Conservation (phyloP, 352 stramenopile genomes). For the Pythium dissimile region DNA sequence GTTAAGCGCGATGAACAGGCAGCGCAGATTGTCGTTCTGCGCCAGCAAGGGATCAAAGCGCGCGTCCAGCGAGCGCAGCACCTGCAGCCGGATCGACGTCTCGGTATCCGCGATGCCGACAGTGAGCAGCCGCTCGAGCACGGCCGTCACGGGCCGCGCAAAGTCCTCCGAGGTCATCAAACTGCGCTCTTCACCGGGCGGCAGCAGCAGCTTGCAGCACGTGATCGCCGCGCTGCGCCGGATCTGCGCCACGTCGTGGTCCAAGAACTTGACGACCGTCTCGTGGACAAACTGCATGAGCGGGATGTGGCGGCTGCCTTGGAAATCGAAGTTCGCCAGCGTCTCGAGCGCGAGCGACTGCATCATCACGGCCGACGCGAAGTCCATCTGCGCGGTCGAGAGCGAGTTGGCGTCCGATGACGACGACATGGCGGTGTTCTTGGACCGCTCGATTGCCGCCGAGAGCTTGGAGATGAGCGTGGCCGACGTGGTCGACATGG, state of each 20-base stretch:
- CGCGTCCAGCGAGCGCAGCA: constrained; percentile 75
- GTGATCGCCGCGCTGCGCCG: constrained; percentile 86
- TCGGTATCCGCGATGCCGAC: constrained; percentile 87
- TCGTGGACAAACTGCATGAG: constrained; percentile 89
- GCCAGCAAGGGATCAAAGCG: constrained; percentile 79
- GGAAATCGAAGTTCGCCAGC: constrained; percentile 84
- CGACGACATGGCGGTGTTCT: constrained; percentile 32
- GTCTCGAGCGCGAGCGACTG: constrained; percentile 83
- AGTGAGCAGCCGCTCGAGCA: constrained; percentile 75
- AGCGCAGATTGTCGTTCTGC: constrained; percentile 81
- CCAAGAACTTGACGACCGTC: constrained; percentile 84
- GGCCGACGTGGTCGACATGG: constrained; percentile 62
- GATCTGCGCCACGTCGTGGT: constrained; percentile 81
- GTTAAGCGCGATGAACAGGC: constrained; percentile 85
- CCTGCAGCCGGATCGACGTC: constrained; percentile 76
- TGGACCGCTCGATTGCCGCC: constrained; percentile 43
- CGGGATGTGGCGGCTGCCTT: constrained; percentile 79
- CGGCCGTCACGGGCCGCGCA: constrained; percentile 59
- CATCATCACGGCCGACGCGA: constrained; percentile 65
- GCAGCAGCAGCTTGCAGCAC: constrained; percentile 82
- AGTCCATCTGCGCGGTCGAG: constrained; percentile 27
- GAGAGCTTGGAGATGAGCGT: constrained; percentile 73
- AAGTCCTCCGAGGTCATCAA: constrained; percentile 73
- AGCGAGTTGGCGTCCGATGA: constrained; percentile 30
- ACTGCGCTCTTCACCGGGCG: constrained; percentile 56